Evolutionary conservation across 1,139 yeast genomes (phyloP), one percentile per base, ranked within the genome.

Genomic region (Nakaseomyces kungkrabaensis): DNA sequence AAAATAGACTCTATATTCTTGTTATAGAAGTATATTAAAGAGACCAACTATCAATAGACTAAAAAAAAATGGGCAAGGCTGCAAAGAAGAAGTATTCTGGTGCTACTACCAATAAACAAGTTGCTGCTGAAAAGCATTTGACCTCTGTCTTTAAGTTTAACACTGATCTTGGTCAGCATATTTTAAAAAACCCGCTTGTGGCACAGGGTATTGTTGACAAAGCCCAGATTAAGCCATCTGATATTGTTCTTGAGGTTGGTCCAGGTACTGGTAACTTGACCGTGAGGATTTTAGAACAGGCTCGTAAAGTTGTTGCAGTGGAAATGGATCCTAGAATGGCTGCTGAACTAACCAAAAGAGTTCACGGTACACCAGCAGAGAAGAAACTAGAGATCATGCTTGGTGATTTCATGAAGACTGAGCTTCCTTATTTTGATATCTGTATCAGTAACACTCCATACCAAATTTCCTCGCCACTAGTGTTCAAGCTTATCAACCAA

Each of bases 271-370:
- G 99, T 71, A 92, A 92, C 65, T 75, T 92, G 69, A 94, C 99
- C 0, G 96, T 92, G 37, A 76, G 95, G 54, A 94, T 92, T 47
- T 70, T 92, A 49, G 97, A 92, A 60, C 85, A 89, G 66, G 97
- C 97, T 0, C 76, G 88, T 50, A 62, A 62, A 31, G 97, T 92
- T 13, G 78, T 87, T 49, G 98, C 98, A 0, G 95, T 87, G 49
- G 99, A 92, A 72, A 90, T 90, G 92, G 99, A 92, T 70, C 97
- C 99, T 26, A 77, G 97, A 71, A 92, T 92, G 99, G 98, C 97
- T 4, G 97, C 97, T 0, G 99, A 92, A 68, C 75, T 92, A 62
- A 88, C 97, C 24, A 92, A 92, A 68, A 84, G 99, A 73, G 97
- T 94, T 27, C 97, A 89, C 63, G 97, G 97, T 11, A 90, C 95